Percentiles rank a stretch among this genome's conserved stretches.
These are phyloP conservation scores for Dunaliella primolecta DNA, from an alignment of 139 green algal species.

Conservation along the genomic window DNA sequence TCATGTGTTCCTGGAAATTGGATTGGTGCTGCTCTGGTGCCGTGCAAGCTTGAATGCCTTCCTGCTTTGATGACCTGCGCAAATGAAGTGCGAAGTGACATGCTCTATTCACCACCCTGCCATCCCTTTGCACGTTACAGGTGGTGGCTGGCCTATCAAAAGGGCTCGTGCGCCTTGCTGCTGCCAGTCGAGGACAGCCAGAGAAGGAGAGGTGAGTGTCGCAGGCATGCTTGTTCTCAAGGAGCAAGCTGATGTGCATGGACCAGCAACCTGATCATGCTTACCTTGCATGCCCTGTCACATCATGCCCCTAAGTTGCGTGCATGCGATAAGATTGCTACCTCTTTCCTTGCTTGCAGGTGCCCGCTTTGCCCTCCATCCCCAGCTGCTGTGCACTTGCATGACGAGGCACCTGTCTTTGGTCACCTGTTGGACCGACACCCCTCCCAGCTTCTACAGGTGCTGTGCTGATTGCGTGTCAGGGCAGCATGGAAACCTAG, in stretches of 20 bases:
- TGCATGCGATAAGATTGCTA: not conserved
- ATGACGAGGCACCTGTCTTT: not conserved
- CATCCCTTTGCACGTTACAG: not conserved
- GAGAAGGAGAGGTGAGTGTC: not conserved
- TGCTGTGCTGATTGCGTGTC: not conserved
- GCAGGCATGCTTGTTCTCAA: not conserved
- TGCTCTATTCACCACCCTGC: too few relatives aligned
- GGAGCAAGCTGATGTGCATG: not conserved
- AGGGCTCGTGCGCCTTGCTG: not conserved
- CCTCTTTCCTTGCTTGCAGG: not conserved
- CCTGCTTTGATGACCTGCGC: too few relatives aligned
- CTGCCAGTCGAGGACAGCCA: not conserved
- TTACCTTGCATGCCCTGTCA: not conserved
- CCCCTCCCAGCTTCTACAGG: not conserved
- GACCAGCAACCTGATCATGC: not conserved
- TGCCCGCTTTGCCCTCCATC: not conserved
- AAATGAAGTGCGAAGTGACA: too few relatives aligned
- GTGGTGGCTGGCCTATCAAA: not conserved
- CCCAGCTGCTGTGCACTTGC: not conserved
- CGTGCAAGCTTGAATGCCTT: not conserved
- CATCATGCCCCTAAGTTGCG: not conserved
- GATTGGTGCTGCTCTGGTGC: not conserved
- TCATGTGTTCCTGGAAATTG: not conserved
- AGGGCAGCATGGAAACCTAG: too few relatives aligned
- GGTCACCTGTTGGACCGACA: not conserved